Percentiles rank a stretch among this genome's conserved stretches.
Evolutionary conservation across 225 moss, liverwort and hornwort species (phyloP).

Genomic region (Takakia lepidozioides): DNA sequence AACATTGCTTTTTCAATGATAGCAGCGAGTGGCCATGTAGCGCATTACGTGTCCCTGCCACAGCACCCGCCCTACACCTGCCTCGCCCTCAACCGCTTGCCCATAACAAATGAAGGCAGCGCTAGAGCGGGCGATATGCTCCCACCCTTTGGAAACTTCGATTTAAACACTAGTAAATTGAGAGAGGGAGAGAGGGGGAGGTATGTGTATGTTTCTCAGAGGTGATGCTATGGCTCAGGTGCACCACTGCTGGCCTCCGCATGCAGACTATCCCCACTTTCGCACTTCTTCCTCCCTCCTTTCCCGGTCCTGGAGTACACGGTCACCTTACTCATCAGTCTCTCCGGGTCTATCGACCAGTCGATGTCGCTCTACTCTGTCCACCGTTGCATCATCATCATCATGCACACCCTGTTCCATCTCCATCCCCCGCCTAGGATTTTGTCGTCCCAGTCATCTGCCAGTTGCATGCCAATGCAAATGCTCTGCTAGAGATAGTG

Average conservation of each 20-base stretch:
- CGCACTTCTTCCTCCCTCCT: background rate
- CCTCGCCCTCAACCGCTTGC: too few species aligned
- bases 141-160: too few species aligned
- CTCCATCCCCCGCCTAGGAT: background rate
- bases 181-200: too few species aligned
- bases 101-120: too few species aligned
- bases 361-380: slow-evolving; percentile 7
- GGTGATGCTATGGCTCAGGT: slow-evolving; percentile 5
- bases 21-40: too few species aligned
- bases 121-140: too few species aligned
- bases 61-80: too few species aligned
- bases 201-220: too few species aligned
- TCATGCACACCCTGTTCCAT: background rate
- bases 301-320: background rate
- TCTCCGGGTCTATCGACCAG: background rate
- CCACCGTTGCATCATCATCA: background rate
- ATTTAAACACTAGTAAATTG: too few species aligned
- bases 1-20: too few species aligned
- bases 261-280: slow-evolving; percentile 1
- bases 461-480: slow-evolving; percentile 6
- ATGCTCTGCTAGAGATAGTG: slow-evolving; percentile 3
- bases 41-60: too few species aligned
- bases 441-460: background rate
- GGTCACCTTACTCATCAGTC: background rate
- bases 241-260: slow-evolving; percentile 1